Evolutionary conservation across 169 alveolate species (phyloP), one percentile per base, ranked within the genome.

Genomic region (Sarcocystis neurona): DNA sequence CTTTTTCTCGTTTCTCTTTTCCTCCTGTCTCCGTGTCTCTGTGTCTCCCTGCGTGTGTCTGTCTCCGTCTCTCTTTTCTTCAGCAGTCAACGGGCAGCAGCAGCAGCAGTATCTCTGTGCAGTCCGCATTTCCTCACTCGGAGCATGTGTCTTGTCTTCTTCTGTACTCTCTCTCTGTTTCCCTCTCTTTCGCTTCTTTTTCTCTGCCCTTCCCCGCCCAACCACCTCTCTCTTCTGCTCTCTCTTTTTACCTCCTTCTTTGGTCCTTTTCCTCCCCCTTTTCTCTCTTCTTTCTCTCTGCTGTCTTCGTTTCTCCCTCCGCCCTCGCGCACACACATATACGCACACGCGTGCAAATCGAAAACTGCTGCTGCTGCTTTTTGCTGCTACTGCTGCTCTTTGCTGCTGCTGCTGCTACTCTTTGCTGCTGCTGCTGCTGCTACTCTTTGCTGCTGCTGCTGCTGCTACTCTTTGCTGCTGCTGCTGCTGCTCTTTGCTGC

Each of bases 311-410:
- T 10, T 53, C 63, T 12, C 63, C 20, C 10, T 20, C 10, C 63
- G 10, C 20, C 63, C 30, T 12, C 30, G 63, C 63, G 20, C 20
- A 12, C 20, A 10, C 10, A 10, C 63, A 20, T 53, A 12, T 53
- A 53, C 20, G 30, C 20, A 20, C 10, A 53, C 63, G 63, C 63
- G 63, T 20, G 20, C 77, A 10, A 20, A 30, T 0, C 15, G 20
- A 18, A 10, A 8, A 30, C 32, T 63, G 77, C 77, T 63, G 77
- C 77, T 63, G 77, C 77, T 63, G 37, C 77, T n/a, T 15, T 63
- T n/a, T 63, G 77, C 60, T 72, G 53, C n/a, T 72, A 23, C 50
- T 72, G 50, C 84, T 75, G 84, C 84, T 75, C 39, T 27, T 75
- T 41, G 84, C 27, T 75, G 53, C 53, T 75, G 84, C 84, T 75